Conservation (phyloP, 2,329 filamentous ascomycete species). For the Sarocladiaceae sp. region DNA sequence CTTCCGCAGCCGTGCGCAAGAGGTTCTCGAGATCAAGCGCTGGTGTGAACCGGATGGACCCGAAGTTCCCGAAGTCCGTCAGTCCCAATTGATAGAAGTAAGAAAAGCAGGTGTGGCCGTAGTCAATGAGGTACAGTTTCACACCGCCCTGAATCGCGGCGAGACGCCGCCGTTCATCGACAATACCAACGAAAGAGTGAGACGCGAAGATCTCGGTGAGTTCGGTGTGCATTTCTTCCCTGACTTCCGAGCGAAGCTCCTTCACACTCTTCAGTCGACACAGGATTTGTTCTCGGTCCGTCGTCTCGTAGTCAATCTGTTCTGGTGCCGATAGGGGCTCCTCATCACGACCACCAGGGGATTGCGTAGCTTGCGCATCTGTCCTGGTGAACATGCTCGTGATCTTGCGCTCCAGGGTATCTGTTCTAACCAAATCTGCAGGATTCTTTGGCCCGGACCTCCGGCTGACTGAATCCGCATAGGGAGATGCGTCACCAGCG, state of each 20-base stretch:
- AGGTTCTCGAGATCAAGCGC: constrained; percentile 66
- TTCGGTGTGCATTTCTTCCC: constrained; percentile 74
- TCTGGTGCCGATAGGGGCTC: constrained; percentile 35
- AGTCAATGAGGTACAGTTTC: constrained; percentile 88
- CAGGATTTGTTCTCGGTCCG: constrained; percentile 60
- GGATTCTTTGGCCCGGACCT: constrained; percentile 30
- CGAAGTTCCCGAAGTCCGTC: constrained; percentile 95
- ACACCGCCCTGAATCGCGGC: constrained; percentile 92
- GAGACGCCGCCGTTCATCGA: constrained; percentile 79
- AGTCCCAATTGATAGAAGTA: constrained; percentile 95
- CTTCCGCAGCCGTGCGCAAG: constrained; percentile 64
- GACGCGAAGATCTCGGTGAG: constrained; percentile 81
- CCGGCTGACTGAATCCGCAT: constrained; percentile 29
- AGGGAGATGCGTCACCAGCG: constrained; percentile 21
- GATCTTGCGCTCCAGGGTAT: constrained; percentile 85
- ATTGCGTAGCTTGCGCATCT: constrained; percentile 19
- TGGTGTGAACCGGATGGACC: constrained; percentile 71
- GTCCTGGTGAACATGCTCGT: constrained; percentile 82
- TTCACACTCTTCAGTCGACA: constrained; percentile 82
- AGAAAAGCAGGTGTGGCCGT: constrained; percentile 77
- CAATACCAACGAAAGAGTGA: constrained; percentile 89
- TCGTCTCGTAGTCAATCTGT: constrained; percentile 62
- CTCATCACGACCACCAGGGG: constrained; percentile 16
- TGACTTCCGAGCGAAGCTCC: constrained; percentile 72
- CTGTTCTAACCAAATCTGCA: constrained; percentile 85